These are phyloP conservation scores for Yamadazyma trypodendri DNA, from an alignment of 1,139 yeast genomes.

Conservation along the genomic window DNA sequence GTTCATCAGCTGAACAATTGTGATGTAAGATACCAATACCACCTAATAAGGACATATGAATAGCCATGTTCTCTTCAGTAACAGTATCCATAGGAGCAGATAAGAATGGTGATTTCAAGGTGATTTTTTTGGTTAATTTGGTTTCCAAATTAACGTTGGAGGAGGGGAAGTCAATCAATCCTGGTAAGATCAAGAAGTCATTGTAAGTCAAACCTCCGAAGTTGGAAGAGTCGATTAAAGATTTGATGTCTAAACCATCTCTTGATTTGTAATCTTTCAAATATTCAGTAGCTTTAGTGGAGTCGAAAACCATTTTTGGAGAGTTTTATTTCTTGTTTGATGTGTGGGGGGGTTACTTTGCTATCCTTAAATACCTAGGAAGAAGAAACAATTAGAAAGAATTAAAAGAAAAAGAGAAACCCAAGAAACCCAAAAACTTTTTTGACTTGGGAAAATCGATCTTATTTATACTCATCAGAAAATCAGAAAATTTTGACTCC, in stretches of 20 bases:
- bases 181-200: constrained; percentile 93
- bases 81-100: constrained; percentile 99
- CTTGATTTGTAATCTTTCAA: constrained; percentile 63
- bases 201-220: constrained; percentile 98
- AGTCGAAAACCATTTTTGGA: constrained; percentile 42
- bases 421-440: constrained; percentile 6
- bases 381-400: constrained; percentile 4
- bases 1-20: constrained; percentile 94
- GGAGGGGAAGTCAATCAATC: constrained; percentile 88
- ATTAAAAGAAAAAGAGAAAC: constrained; percentile 13
- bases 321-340: constrained; percentile 2
- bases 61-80: constrained; percentile 96
- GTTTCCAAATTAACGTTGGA: constrained; percentile 75
- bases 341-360: neutral
- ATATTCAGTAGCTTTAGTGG: constrained; percentile 65
- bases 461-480: constrained; percentile 4
- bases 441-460: constrained; percentile 1
- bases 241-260: constrained; percentile 84
- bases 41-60: constrained; percentile 96
- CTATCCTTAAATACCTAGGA: neutral
- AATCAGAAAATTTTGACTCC: constrained; percentile 2
- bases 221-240: constrained; percentile 82
- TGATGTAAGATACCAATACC: constrained; percentile 99
- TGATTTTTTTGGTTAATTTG: constrained; percentile 84
- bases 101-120: constrained; percentile 90